These are phyloP conservation scores for Suhomyces tanzawaensis DNA, from an alignment of 805 yeast genomes.

Conservation along the genomic window DNA sequence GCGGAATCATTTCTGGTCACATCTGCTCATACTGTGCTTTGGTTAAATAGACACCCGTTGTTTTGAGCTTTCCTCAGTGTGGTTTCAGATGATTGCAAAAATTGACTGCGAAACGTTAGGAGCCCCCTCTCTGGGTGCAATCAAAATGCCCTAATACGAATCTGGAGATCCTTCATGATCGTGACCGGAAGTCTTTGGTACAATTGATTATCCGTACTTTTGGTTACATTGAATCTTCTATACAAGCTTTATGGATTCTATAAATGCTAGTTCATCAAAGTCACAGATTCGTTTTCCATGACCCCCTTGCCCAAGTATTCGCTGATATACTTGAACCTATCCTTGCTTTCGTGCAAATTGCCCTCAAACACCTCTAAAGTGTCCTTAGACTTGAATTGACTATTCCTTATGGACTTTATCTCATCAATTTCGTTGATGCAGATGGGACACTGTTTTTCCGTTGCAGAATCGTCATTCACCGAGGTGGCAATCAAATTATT, in stretches of 20 bases:
- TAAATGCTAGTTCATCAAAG: slow-evolving; percentile 3
- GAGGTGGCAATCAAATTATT: slow-evolving; percentile 34
- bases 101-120: too few species aligned
- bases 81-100: too few species aligned
- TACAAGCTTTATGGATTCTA: too few species aligned
- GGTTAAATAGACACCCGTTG: too few species aligned
- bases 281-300: slow-evolving; percentile 46
- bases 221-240: too few species aligned
- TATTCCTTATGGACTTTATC: slow-evolving; percentile 52
- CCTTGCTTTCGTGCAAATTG: slow-evolving; percentile 51
- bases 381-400: slow-evolving; percentile 61
- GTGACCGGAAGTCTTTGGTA: too few species aligned
- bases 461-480: not conserved
- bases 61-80: too few species aligned
- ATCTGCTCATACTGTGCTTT: too few species aligned
- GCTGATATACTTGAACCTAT: slow-evolving; percentile 70
- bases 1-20: not conserved
- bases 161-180: too few species aligned
- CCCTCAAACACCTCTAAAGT: slow-evolving; percentile 61
- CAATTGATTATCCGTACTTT: not conserved
- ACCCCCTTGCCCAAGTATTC: slow-evolving; percentile 90
- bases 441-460: slow-evolving; percentile 57
- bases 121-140: too few species aligned
- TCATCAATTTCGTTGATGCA: slow-evolving; percentile 75
- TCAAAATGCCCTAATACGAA: too few species aligned